phyloP scores from a whole-genome alignment of 2,329 filamentous ascomycete species.

The Ceratocystis destructans region DNA sequence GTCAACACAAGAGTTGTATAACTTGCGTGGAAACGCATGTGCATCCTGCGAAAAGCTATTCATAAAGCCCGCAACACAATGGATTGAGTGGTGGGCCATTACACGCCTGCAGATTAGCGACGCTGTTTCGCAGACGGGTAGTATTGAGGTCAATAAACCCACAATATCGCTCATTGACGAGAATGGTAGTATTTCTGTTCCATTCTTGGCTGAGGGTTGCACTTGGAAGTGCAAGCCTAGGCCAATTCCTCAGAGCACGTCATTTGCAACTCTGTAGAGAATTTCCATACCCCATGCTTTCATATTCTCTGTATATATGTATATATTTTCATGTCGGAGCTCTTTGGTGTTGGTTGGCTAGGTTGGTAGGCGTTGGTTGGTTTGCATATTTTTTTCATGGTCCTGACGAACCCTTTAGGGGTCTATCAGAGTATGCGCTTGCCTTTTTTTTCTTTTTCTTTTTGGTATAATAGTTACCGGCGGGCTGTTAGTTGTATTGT shows the following conservation, averaged over 20 bases:
- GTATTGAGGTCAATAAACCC: constrained; percentile 8
- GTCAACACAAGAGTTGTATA: constrained; percentile 23
- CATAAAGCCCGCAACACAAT: constrained; percentile 40
- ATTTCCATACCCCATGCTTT: not conserved
- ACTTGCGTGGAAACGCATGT: constrained; percentile 36
- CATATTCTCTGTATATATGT: not conserved
- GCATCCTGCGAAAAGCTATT: constrained; percentile 37
- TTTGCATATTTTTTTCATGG: not conserved
- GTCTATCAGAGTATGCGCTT: not conserved
- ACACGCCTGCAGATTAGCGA: not conserved
- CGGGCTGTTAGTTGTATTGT: not conserved
- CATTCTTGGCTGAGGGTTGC: constrained; percentile 20
- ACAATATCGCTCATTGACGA: constrained; percentile 10
- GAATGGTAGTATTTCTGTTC: constrained; percentile 17
- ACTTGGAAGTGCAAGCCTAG: constrained; percentile 16
- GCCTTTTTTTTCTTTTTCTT: not conserved
- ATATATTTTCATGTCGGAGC: not conserved
- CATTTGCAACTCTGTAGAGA: constrained; percentile 1
- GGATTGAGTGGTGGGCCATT: constrained; percentile 48
- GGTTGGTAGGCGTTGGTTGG: not conserved
- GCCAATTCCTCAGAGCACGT: constrained; percentile 10
- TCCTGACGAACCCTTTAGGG: not conserved
- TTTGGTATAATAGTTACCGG: not conserved
- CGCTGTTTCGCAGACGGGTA: not conserved
- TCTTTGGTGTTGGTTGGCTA: not conserved